Percentiles rank a stretch among this genome's conserved stretches.
phyloP scores from a whole-genome alignment of 352 stramenopile species.

The Globisporangium camurandrum region DNA sequence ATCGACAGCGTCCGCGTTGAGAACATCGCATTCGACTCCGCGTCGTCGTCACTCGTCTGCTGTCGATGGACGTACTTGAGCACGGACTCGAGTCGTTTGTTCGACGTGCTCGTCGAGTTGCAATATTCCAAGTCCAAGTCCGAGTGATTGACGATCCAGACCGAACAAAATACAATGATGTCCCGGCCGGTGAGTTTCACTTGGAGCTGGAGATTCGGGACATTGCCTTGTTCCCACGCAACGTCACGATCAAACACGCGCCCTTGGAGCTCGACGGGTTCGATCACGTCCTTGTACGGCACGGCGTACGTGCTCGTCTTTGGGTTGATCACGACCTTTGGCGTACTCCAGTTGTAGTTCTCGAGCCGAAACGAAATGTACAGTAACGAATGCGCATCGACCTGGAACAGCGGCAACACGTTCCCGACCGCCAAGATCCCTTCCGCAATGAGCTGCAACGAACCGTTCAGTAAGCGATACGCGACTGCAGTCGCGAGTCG shows the following conservation, averaged over 20 bases:
- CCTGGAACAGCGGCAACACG: slow-evolving; percentile 77
- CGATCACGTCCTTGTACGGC: slow-evolving; percentile 74
- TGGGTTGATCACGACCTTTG: slow-evolving; percentile 72
- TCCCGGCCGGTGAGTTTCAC: slow-evolving; percentile 76
- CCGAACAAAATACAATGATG: slow-evolving; percentile 79
- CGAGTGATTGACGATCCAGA: slow-evolving; percentile 87
- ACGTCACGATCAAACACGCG: slow-evolving; percentile 64
- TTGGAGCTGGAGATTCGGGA: slow-evolving; percentile 78
- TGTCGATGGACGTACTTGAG: slow-evolving; percentile 69
- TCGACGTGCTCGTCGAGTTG: slow-evolving; percentile 71
- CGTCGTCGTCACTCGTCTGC: slow-evolving; percentile 23
- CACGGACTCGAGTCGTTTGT: slow-evolving; percentile 54
- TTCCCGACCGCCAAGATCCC: slow-evolving; percentile 79
- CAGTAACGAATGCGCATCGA: slow-evolving; percentile 51
- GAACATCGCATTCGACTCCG: slow-evolving; percentile 54
- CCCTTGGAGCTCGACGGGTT: slow-evolving; percentile 60
- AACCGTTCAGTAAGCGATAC: slow-evolving; percentile 78
- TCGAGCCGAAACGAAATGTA: slow-evolving; percentile 83
- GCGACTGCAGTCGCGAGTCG: slow-evolving; percentile 72
- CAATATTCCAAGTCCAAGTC: slow-evolving; percentile 83
- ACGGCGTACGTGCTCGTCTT: slow-evolving; percentile 59
- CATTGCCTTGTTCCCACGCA: slow-evolving; percentile 58
- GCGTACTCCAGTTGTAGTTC: slow-evolving; percentile 85
- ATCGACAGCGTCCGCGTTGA: slow-evolving; percentile 52
- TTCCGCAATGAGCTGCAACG: slow-evolving; percentile 79